Base-by-base conservation (phyloP, 306 rosid species). In the Cyamopsis tetragonoloba region DNA sequence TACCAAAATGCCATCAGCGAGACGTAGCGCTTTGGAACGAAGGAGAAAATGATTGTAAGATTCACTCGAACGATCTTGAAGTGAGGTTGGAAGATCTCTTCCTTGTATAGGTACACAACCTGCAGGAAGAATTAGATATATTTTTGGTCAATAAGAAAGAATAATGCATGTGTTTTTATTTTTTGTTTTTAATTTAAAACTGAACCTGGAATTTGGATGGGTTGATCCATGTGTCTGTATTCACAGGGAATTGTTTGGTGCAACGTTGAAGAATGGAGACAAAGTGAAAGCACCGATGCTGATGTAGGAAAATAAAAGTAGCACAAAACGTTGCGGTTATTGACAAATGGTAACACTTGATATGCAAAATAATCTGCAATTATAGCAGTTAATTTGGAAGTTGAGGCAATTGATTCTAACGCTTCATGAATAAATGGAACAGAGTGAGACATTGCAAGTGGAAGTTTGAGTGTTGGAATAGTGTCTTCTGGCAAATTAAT, bases 221-320 rank as follows among this genome's bases (percentile, higher is more conserved):
- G 74, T 13, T 81, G 68, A 5, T 12, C n/a, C 1, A 68, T 7
- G 38, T 77, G 82, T 69, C 27, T 77, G 28, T 44, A 73, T 30
- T 81, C 82, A 1, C 28, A 56, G 48, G 75, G 31, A 68, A 73
- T 48, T 39, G 34, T 63, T 32, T 63, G 44, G 50, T 81, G 77
- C 4, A 81, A 19, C 65, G 48, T 22, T 0, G 85, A 59, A 60
- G 68, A 55, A 49, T 81, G 26, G 1, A 81, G 24, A 48, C 78
- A 77, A 0, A 81, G 58, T 3, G 85, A 77, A 6, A 81, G 64
- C 28, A 64, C 42, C 79, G 63, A 72, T 6, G 79, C 70, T 4
- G 85, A 61, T 3, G 79, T 67, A n/a, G 85, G 85, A 18, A 67
- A 77, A 56, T 71, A 81, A 5, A 73, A 2, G 14, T 61, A 81